Percentiles rank a stretch among this genome's conserved stretches.
phyloP scores from a whole-genome alignment of 2,329 filamentous ascomycete genomes.

The Xylariaceae sp. region DNA sequence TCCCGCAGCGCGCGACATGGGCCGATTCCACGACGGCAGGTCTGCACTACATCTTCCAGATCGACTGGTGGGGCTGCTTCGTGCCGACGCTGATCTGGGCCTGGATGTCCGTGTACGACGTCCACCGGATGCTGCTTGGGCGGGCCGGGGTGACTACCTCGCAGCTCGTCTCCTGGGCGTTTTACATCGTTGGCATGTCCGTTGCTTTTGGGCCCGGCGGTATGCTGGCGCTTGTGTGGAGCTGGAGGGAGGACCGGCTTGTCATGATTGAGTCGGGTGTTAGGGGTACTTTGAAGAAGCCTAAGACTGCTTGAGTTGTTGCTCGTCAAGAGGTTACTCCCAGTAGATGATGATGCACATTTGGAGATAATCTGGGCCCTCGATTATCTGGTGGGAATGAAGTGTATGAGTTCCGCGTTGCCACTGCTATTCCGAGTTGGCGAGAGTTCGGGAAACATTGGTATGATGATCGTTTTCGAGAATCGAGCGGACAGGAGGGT shows the following conservation, averaged over 20 bases:
- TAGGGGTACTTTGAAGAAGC: conserved; percentile 18
- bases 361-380: no score
- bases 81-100: conserved; percentile 24
- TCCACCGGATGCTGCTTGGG: conserved; percentile 19
- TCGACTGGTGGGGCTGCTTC: conserved; percentile 26
- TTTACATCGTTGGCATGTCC: conserved; percentile 18
- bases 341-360: no score
- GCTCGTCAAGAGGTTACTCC: no score
- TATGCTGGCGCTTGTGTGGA: conserved; percentile 22
- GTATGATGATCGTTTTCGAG: no score
- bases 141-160: background rate
- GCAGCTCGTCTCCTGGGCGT: conserved; percentile 15
- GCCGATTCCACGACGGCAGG: conserved; percentile 20
- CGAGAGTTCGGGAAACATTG: no score
- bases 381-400: no score
- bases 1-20: conserved; percentile 19
- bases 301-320: conserved; percentile 13
- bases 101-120: conserved; percentile 23
- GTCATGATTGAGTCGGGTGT: conserved; percentile 23
- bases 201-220: conserved; percentile 25
- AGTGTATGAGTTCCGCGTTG: no score
- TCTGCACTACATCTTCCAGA: conserved; percentile 30
- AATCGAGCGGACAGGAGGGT: no score
- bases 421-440: no score
- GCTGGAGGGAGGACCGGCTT: conserved; percentile 26